Evolutionary conservation across 2,329 filamentous ascomycete species (phyloP), one percentile per base, ranked within the genome.

Genomic region (Ceratocystis smalleyi): DNA sequence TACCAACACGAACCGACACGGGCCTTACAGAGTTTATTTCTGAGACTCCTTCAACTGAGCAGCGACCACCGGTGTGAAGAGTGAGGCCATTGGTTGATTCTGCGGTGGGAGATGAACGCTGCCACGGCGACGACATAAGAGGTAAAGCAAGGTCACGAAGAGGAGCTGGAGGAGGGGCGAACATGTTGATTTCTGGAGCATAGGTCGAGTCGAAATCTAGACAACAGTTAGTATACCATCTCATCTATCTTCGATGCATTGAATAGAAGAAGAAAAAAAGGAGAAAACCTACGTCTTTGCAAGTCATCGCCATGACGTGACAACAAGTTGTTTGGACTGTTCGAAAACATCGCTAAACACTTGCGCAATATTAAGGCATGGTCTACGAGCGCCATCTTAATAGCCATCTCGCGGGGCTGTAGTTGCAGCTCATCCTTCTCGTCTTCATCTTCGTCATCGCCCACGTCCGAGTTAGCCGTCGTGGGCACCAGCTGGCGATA

Each of bases 301-400:
- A 90, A 77, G 71, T 87, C 83, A 70, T 82, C 79, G 40, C 82
- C 77, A 55, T 76, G 77, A 67, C 74, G 77, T 69, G 74, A 78
- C 72, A 82, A 83, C 74, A 76, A 79, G 73, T 78, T 83, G 73
- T 81, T 83, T 47, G 74, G 81, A 76, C 79, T 84, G 73, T 81
- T 83, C 66, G 81, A 80, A 73, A 89, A 89, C 69, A 85, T 79
- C 3, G 79, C 79, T 68, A 97, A 75, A 70, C 89, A 92, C 68
- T 89, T 85, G 76, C 92, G 91, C 70, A 97, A 84, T 73, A 89
- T 86, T 66, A 95, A 81, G 2, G 90, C 89, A 73, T 97, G 91
- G 70, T 97, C 94, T 51, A 95, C 81, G 35, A 97, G 79, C 0
- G 90, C 88, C 72, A 91, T 88, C 71, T 87, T 87, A 68, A 97